Percentiles rank a stretch among this genome's conserved stretches.
These are phyloP conservation scores for Panicum virgatum DNA, from an alignment of 202 grass and related monocot genomes.

Conservation along the genomic window DNA sequence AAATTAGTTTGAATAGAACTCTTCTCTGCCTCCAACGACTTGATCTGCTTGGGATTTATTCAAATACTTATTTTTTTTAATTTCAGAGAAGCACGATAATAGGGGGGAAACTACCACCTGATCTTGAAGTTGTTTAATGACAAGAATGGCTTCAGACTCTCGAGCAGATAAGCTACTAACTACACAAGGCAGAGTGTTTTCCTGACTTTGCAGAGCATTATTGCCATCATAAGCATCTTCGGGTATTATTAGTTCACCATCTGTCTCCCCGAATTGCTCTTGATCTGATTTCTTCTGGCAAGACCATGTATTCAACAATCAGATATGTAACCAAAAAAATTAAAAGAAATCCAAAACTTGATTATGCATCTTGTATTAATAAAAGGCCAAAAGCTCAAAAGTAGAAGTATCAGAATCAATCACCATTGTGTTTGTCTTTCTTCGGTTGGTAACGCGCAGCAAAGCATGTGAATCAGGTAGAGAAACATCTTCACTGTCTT, in stretches of 20 bases:
- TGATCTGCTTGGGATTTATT: slow-evolving; percentile 57
- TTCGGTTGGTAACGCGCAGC: slow-evolving; percentile 80
- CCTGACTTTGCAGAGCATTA: slow-evolving; percentile 26
- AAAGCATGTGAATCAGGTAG: slow-evolving; percentile 79
- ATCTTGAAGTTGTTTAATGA: slow-evolving; percentile 94
- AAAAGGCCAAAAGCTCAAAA: slow-evolving; percentile 14
- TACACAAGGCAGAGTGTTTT: slow-evolving; percentile 24
- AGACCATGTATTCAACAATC: slow-evolving; percentile 28
- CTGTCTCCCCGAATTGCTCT: slow-evolving; percentile 36
- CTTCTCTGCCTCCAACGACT: slow-evolving; percentile 86
- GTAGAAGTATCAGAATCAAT: slow-evolving; percentile 19
- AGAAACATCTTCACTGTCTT: slow-evolving; percentile 48
- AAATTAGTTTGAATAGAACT: slow-evolving; percentile 75
- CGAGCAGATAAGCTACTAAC: slow-evolving; percentile 62
- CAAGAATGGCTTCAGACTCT: slow-evolving; percentile 89
- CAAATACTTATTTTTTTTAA: slow-evolving; percentile 28
- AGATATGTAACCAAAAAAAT: slow-evolving; percentile 11
- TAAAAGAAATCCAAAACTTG: not conserved
- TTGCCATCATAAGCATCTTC: slow-evolving; percentile 31
- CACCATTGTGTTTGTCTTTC: slow-evolving; percentile 53
- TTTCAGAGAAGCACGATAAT: slow-evolving; percentile 24
- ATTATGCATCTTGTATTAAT: not conserved
- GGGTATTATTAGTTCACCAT: slow-evolving; percentile 32
- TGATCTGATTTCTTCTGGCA: slow-evolving; percentile 51
- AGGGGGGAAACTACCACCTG: slow-evolving; percentile 54